These are phyloP conservation scores for Nakaseomyces kungkrabaensis DNA, from an alignment of 1,139 yeast species.

Conservation along the genomic window DNA sequence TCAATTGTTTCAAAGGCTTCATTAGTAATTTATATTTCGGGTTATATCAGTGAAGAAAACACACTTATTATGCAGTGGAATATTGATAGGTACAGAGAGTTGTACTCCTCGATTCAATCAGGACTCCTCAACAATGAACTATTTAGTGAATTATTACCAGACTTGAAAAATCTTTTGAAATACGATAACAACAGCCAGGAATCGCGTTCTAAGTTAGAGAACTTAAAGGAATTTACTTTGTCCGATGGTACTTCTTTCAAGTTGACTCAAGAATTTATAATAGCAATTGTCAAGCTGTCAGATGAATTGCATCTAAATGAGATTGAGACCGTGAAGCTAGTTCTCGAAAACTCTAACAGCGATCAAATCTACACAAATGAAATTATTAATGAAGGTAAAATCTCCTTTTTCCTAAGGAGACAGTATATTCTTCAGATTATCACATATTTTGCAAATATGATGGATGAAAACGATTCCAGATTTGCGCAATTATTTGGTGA, in stretches of 20 bases:
- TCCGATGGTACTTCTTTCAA: constrained; percentile 39
- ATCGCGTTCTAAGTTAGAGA: constrained; percentile 46
- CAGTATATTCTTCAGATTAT: constrained; percentile 64
- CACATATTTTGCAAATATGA: constrained; percentile 42
- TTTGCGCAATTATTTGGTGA: constrained; percentile 15
- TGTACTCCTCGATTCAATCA: constrained; percentile 24
- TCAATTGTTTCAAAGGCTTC: too few species aligned
- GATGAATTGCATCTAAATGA: constrained; percentile 68
- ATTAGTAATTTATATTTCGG: too few species aligned
- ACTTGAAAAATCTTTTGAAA: constrained; percentile 18
- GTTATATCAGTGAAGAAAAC: not conserved
- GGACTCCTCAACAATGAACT: constrained; percentile 15
- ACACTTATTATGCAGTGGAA: constrained; percentile 19
- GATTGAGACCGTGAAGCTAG: constrained; percentile 47
- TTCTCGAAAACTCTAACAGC: constrained; percentile 36
- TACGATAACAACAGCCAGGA: constrained; percentile 35
- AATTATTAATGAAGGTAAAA: constrained; percentile 56
- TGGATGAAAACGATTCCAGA: constrained; percentile 16
- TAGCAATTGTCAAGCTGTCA: constrained; percentile 40
- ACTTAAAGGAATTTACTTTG: constrained; percentile 40
- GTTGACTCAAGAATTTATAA: constrained; percentile 44
- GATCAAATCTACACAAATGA: constrained; percentile 30
- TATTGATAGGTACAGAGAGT: constrained; percentile 17
- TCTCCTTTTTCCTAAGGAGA: constrained; percentile 59
- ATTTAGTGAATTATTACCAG: constrained; percentile 19